Percentiles rank a stretch among this genome's conserved stretches.
These are phyloP conservation scores for Brachypodium distachyon DNA, from an alignment of 202 grass and related monocot genomes.

Conservation along the genomic window DNA sequence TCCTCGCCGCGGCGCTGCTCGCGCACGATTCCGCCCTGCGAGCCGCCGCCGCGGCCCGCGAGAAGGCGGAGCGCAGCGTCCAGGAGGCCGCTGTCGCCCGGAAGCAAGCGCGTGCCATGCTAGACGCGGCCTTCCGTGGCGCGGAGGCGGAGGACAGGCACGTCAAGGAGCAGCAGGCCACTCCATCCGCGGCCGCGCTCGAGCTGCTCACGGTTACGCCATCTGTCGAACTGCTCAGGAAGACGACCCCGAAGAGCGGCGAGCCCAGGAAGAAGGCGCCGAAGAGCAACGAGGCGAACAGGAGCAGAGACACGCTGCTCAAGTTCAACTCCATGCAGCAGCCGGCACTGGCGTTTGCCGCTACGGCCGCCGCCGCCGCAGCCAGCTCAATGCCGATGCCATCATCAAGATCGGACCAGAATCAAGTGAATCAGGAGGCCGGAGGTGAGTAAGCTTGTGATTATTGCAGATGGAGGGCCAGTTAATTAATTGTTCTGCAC, in stretches of 20 bases:
- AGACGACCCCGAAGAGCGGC: constrained; percentile 2
- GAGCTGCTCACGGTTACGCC: neutral
- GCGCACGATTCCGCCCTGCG: constrained; percentile 43
- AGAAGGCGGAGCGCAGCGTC: constrained; percentile 45
- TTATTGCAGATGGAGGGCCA: neutral
- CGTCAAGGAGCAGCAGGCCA: neutral
- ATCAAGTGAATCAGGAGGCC: neutral
- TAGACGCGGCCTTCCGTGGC: constrained; percentile 40
- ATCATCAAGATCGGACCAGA: neutral
- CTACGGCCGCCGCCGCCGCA: neutral
- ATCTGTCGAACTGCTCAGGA: neutral
- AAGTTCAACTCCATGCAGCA: constrained; percentile 36
- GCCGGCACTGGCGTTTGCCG: constrained; percentile 11
- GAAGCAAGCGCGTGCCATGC: constrained; percentile 44
- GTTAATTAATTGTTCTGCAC: neutral
- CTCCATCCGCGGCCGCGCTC: neutral
- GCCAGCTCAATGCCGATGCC: neutral
- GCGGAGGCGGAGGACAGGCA: constrained; percentile 32
- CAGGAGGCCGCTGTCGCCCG: constrained; percentile 48
- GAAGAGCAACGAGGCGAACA: constrained; percentile 23
- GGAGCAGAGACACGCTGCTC: constrained; percentile 36
- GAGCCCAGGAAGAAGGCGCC: constrained; percentile 34
- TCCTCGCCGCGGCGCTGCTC: constrained; percentile 60
- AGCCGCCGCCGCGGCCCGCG: constrained; percentile 31
- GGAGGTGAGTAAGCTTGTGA: constrained; percentile 20